Evolutionary conservation across 371 early-diverging fungal genomes (phyloP).

Genomic region (Zopfochytrium polystomum): DNA sequence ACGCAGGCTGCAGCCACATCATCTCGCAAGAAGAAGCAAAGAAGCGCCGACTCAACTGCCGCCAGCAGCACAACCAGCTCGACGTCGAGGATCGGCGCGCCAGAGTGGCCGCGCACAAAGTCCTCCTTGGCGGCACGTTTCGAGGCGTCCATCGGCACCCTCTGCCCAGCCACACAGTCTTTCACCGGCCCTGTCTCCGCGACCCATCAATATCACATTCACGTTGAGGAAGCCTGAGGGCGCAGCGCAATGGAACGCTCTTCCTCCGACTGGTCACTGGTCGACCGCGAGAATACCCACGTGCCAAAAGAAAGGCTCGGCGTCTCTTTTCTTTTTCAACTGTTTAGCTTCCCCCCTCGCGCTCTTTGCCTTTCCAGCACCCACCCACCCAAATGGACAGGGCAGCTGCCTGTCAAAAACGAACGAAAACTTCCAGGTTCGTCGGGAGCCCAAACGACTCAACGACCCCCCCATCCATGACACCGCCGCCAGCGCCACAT

Average conservation of each 20-base stretch:
- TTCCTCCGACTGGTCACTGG: neutral
- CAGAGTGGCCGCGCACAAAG: slow-evolving; percentile 66
- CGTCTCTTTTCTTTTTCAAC: neutral
- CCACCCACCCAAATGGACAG: too few species aligned
- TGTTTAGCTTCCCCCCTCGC: neutral
- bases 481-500: neutral
- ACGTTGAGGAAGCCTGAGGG: neutral
- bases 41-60: neutral
- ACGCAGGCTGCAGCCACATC: slow-evolving; percentile 12
- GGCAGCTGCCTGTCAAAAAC: too few species aligned
- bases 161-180: neutral
- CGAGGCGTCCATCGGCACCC: slow-evolving; percentile 33
- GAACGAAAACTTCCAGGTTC: neutral
- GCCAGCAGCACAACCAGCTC: slow-evolving; percentile 6
- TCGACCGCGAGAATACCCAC: neutral
- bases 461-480: neutral
- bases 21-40: neutral
- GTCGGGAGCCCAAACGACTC: neutral
- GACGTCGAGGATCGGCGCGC: slow-evolving; percentile 46
- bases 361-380: too few species aligned
- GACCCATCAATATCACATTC: neutral
- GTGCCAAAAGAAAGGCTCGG: neutral
- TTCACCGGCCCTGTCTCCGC: neutral
- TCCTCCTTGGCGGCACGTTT: slow-evolving; percentile 66
- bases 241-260: neutral